Conservation (phyloP, 176 grass and related monocot genomes). For the Cocos nucifera region DNA sequence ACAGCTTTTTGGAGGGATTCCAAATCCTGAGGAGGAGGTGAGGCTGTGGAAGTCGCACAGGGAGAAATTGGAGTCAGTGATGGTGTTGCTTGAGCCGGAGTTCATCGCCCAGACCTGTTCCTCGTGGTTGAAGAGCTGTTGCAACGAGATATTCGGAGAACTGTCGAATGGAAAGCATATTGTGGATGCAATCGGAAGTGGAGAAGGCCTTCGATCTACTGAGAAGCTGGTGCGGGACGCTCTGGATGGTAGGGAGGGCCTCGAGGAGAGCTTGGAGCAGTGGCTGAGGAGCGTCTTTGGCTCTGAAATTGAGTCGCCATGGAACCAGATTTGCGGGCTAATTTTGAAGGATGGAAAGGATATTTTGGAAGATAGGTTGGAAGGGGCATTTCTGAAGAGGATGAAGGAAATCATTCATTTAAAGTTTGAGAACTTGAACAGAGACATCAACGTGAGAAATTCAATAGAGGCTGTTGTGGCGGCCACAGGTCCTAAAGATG, state of each 20-base stretch:
- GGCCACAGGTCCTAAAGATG: slow-evolving; percentile 33
- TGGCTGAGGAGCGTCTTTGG: slow-evolving; percentile 94
- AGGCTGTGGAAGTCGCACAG: slow-evolving; percentile 69
- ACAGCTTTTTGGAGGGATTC: slow-evolving; percentile 83
- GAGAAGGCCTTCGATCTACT: slow-evolving; percentile 47
- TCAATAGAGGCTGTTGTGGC: slow-evolving; percentile 47
- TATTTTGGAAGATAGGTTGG: slow-evolving; percentile 82
- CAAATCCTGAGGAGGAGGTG: slow-evolving; percentile 79
- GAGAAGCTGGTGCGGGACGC: slow-evolving; percentile 58
- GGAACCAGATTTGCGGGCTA: slow-evolving; percentile 77
- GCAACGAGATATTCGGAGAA: slow-evolving; percentile 63
- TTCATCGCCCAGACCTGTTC: slow-evolving; percentile 48
- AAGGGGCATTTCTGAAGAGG: slow-evolving; percentile 59
- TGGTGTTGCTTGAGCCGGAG: slow-evolving; percentile 61
- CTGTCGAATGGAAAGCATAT: slow-evolving; percentile 37
- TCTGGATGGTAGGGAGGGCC: slow-evolving; percentile 52
- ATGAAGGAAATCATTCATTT: slow-evolving; percentile 86
- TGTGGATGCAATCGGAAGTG: slow-evolving; percentile 55
- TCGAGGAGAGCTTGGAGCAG: slow-evolving; percentile 78
- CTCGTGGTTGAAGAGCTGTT: slow-evolving; percentile 68
- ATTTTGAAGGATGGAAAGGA: slow-evolving; percentile 83
- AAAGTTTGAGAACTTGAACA: slow-evolving; percentile 52
- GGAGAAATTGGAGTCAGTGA: slow-evolving; percentile 78
- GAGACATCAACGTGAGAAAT: slow-evolving; percentile 51
- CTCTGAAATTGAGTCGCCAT: slow-evolving; percentile 82